phyloP scores from a whole-genome alignment of 2,329 filamentous ascomycete genomes.

The Paradendryphiella salina region DNA sequence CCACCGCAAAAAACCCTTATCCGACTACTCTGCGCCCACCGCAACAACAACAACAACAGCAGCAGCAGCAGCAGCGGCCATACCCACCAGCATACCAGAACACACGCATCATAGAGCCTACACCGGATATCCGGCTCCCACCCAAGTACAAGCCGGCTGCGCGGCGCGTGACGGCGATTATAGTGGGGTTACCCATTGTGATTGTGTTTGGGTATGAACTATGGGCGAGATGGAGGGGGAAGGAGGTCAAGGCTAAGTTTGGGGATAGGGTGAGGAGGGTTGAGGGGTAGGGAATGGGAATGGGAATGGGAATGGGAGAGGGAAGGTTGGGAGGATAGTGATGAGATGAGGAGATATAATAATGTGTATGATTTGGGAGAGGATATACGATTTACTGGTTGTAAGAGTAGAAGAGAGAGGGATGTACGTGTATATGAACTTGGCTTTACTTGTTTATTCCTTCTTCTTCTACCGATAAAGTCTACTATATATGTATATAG shows the following conservation, averaged over 20 bases:
- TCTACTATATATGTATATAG: too few species aligned
- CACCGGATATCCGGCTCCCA: slow-evolving; percentile 26
- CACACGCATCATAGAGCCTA: slow-evolving; percentile 28
- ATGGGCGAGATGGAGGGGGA: slow-evolving; percentile 30
- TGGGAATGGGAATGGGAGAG: too few species aligned
- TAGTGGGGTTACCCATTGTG: slow-evolving; percentile 42
- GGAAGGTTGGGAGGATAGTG: too few species aligned
- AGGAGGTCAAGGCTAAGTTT: slow-evolving; percentile 24
- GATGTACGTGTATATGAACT: too few species aligned
- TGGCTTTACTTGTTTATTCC: too few species aligned
- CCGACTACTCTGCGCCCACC: neutral
- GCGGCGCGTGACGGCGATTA: slow-evolving; percentile 38
- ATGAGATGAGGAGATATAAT: neutral
- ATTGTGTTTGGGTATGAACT: slow-evolving; percentile 42
- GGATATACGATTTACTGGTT: neutral
- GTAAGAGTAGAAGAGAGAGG: too few species aligned
- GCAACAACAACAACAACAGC: neutral
- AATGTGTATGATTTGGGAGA: neutral
- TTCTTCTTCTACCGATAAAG: too few species aligned
- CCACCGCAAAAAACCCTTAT: slow-evolving; percentile 2
- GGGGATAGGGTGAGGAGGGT: slow-evolving; percentile 7
- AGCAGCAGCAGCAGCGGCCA: neutral
- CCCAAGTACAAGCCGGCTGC: slow-evolving; percentile 41
- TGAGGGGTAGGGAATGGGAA: neutral
- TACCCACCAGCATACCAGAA: neutral